phyloP scores from a whole-genome alignment of 2,329 filamentous ascomycete species.

The Ascochyta koolunga region DNA sequence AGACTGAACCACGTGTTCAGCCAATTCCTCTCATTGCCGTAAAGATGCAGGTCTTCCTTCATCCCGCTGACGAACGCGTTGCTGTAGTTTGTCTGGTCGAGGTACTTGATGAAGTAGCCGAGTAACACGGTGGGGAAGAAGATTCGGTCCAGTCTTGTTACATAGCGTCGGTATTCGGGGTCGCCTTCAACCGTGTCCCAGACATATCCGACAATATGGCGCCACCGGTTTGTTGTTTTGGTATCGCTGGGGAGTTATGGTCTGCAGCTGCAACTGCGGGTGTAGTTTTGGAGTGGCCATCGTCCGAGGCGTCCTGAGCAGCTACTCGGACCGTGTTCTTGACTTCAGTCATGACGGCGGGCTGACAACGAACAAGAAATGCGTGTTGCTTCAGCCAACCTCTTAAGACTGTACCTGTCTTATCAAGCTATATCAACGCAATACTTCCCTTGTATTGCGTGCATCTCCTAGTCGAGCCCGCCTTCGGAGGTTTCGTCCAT shows the following conservation, averaged over 20 bases:
- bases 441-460: background rate
- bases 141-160: slow-evolving; percentile 1
- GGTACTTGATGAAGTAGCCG: background rate
- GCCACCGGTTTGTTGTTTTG: background rate
- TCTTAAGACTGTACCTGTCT: background rate
- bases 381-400: background rate
- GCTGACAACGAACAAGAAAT: background rate
- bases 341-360: background rate
- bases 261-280: background rate
- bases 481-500: background rate
- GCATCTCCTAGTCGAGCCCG: background rate
- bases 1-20: slow-evolving; percentile 4
- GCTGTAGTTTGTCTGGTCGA: slow-evolving; percentile 1
- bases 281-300: background rate
- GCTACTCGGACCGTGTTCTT: background rate
- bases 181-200: background rate
- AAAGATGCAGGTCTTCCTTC: slow-evolving; percentile 13
- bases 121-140: background rate
- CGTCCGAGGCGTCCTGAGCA: background rate
- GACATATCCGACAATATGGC: background rate
- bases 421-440: background rate
- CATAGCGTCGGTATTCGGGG: background rate
- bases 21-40: slow-evolving; percentile 13
- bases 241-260: background rate
- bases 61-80: slow-evolving; percentile 9